These are phyloP conservation scores for Chlamydomonas eustigma DNA, from an alignment of 139 green algal genomes.

Conservation along the genomic window DNA sequence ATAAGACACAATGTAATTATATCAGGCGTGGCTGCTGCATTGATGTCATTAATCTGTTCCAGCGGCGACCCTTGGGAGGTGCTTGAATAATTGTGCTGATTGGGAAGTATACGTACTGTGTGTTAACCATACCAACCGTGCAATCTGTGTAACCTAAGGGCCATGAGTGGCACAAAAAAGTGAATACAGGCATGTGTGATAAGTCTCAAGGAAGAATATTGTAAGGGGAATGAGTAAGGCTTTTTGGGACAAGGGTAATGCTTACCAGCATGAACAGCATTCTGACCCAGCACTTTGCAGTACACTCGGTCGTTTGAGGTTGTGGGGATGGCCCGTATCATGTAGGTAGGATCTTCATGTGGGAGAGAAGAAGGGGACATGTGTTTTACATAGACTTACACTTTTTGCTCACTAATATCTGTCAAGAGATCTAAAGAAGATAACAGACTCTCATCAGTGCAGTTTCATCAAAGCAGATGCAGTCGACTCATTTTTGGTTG, in stretches of 20 bases:
- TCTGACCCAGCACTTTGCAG: slow-evolving; percentile 91
- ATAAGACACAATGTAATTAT: too few species aligned
- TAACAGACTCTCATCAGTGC: too few species aligned
- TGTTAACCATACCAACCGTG: slow-evolving; percentile 89
- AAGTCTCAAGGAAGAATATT: too few species aligned
- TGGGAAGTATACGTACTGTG: slow-evolving; percentile 90
- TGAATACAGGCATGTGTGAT: too few species aligned
- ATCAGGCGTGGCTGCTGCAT: slow-evolving; percentile 32
- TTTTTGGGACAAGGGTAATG: too few species aligned
- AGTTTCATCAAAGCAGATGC: too few species aligned
- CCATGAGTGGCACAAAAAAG: background rate
- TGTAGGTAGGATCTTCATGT: slow-evolving; percentile 82
- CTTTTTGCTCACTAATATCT: too few species aligned
- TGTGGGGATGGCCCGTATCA: slow-evolving; percentile 85
- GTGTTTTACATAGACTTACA: too few species aligned
- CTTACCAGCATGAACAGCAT: slow-evolving; percentile 86
- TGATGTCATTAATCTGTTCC: slow-evolving; percentile 73
- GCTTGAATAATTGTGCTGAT: slow-evolving; percentile 84
- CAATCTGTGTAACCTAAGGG: slow-evolving; percentile 42
- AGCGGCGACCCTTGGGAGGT: slow-evolving; percentile 43
- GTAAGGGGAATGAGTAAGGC: background rate
- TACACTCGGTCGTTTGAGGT: slow-evolving; percentile 88
- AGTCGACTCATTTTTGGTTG: background rate
- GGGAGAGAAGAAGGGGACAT: too few species aligned
- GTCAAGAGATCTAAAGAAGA: too few species aligned